Base-by-base conservation (phyloP, 306 rosid species). In the Heteromeles arbutifolia region DNA sequence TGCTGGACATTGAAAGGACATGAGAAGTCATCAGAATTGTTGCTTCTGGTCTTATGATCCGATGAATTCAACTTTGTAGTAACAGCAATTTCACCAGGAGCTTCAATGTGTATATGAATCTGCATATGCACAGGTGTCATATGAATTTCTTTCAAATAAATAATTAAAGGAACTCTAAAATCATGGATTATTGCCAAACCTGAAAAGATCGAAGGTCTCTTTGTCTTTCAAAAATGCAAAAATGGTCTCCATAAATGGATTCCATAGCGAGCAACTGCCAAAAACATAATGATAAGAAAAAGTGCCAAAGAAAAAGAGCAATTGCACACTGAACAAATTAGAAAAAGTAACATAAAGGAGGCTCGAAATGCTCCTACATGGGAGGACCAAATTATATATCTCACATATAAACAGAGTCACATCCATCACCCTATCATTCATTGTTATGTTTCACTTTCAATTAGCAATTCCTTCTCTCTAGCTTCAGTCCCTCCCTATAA, bases 181-280 rank as follows among this genome's bases (percentile, higher is more conserved):
- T 31, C 67, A 11, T 77, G 70, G 79, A 37, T 69, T 57, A 65
- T 10, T 82, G 72, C 82, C 76, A 84, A 34, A 93, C 98, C 98
- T 90, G 96, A 78, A 91, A 89, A 76, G 69, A 82, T 19, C 83
- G 89, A 68, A 88, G 83, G 74, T 81, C 94, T 68, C 80, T 73
- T 74, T 85, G 77, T 67, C 84, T 84, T 45, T 88, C 94, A 37
- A 91, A 87, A 61, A 57, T 80, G 84, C 81, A 32, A 79, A 90
- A 80, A 50, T 90, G 81, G 77, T 88, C 96, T 70, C 92, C 97
- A 54, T 88, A 91, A 52, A 93, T 93, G 70, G 97, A 90, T 82
- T 93, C 94, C 87, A 91, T 73, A 25, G 84, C 98, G 44, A 93
- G 96, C 74, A 91, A 78, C 98, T 91, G 87, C 69, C 77, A 52